Base-by-base conservation (phyloP, 805 yeast species). In the Brettanomyces nanus region DNA sequence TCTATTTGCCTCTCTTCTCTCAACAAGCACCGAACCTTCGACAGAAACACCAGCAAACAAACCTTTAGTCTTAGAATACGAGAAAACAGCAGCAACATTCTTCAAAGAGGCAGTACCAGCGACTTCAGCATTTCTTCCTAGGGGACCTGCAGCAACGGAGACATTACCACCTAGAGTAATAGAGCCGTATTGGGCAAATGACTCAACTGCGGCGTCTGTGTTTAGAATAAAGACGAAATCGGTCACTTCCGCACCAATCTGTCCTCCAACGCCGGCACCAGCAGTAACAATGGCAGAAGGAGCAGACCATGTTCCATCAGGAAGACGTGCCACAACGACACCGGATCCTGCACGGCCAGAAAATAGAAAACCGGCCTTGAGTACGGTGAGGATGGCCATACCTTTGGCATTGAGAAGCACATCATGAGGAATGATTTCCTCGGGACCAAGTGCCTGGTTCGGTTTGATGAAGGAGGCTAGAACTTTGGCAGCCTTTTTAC, bases 201-300 rank as follows among this genome's bases (percentile, higher is more conserved):
- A 78, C 45, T 83, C 85, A 33, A 90, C 98, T 3, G 98, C 97
- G 2, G 87, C 75, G 36, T 75, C 70, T 11, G 84, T 76, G 64
- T 92, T 90, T 47, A 90, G 71, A 43, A 92, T 89, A 58, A 90
- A 90, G 21, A 90, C 96, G 55, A 90, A 90, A 65, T 90, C 97
- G 2, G 98, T 90, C 52, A 90, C 66, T 58, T 90, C 98, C 6
- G 95, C 89, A 30, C 98, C 98, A 46, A 92, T 75, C 65, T 87
- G 94, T 31, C 98, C 98, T 42, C 98, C 98, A 5, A 92, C 97
- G 53, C 98, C 97, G 4, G 97, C 97, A 51, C 97, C 98, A 3
- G 95, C 97, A 18, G 97, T 85, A 37, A 77, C 80, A 47, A 92
- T 81, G 7, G 97, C 98, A 2, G 95, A 80, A 1, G 98, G 98